Base-by-base conservation (phyloP, 805 yeast genomes). In the Spathaspora arborariae region DNA sequence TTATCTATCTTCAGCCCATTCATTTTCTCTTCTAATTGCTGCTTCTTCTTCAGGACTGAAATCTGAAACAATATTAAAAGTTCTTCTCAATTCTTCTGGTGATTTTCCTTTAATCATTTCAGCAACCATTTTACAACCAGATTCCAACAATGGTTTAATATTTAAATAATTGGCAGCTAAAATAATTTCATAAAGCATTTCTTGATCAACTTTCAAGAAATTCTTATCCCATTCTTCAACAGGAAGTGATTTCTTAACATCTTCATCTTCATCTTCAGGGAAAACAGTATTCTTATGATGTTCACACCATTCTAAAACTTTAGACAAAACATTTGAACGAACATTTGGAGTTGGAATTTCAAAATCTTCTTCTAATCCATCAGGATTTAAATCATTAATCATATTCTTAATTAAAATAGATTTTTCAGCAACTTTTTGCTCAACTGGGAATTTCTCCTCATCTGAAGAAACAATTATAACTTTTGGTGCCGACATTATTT, bases 171-270 rank as follows among this genome's bases (percentile, higher is more conserved):
- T 85, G 16, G 92, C 88, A n/a, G 92, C 92, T 47, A 83, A 68
- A 48, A 85, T 84, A 58, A 85, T 85, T 58, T 85, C 94, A 55
- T 85, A 85, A 48, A 85, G 74, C 91, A 85, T 85, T 56, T 85
- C 92, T 61, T 85, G 98, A 67, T 92, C 98, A 34, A 92, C 97
- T 61, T 88, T 87, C 57, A 92, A 78, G 65, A 91, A 92, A 65
- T 87, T 88, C 65, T 88, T 87, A 68, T 92, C 98, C 98, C 98
- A 92, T 41, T 90, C 90, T 51, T 86, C 92, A 44, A 92, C 89
- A 3, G 96, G 97, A 2, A 90, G 89, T n/a, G 92, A 78, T 62
- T 87, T 88, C 63, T 86, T 82, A 20, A 88, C 79, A 55, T 88
- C 96, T 45, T 85, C 91, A 52, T 88, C 96, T 45, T 84, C 91